Evolutionary conservation across 2,329 filamentous ascomycete species (phyloP).

Genomic region (Cladosporium sp.): DNA sequence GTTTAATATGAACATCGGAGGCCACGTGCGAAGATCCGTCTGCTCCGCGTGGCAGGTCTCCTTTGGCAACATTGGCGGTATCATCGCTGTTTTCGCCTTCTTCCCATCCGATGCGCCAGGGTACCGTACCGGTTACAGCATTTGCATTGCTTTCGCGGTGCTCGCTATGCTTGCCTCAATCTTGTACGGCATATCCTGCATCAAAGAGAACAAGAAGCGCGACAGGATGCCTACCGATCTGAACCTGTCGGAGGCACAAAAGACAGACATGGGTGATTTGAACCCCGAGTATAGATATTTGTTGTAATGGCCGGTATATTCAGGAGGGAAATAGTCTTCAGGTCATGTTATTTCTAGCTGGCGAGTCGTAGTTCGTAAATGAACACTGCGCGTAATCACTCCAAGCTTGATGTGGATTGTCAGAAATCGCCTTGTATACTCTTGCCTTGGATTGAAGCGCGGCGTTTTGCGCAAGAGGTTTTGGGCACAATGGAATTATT

Average conservation of each 20-base stretch:
- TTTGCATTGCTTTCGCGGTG: constrained; percentile 69
- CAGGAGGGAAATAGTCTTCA: no score
- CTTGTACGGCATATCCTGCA: constrained; percentile 57
- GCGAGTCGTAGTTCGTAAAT: no score
- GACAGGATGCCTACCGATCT: constrained; percentile 44
- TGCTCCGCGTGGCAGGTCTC: constrained; percentile 44
- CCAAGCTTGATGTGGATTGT: no score
- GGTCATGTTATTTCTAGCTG: no score
- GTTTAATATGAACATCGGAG: constrained; percentile 52
- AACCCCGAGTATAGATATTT: constrained; percentile 58
- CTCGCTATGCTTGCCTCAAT: constrained; percentile 60
- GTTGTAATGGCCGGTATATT: no score
- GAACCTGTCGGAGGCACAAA: constrained; percentile 57
- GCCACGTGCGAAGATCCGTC: constrained; percentile 46
- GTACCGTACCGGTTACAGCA: constrained; percentile 69
- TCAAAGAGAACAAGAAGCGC: constrained; percentile 56
- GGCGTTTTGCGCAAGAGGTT: no score
- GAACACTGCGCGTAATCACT: no score
- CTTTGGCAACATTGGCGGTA: constrained; percentile 47
- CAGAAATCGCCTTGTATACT: no score
- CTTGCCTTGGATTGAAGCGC: no score
- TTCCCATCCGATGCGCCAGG: constrained; percentile 56
- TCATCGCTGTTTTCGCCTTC: constrained; percentile 50
- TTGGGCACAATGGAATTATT: no score
- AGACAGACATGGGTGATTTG: constrained; percentile 56